A percentile compares a stretch with the other conserved stretches of the same genome.
Conservation (phyloP, 2,329 filamentous ascomycete genomes). For the Fusarium solani-melongenae region DNA sequence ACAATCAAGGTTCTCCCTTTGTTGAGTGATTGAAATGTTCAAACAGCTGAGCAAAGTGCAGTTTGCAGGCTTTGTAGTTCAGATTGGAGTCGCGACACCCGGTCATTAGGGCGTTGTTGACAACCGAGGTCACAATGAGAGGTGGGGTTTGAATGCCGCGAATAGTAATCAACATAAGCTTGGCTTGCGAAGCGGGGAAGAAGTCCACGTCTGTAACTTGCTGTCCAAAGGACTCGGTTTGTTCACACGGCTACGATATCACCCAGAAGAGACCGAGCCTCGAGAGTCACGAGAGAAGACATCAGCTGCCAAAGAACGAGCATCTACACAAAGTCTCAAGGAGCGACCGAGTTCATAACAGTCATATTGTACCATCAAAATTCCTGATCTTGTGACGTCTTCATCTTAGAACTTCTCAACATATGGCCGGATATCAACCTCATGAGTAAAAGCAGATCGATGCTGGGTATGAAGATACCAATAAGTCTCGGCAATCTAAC, state of each 20-base stretch:
- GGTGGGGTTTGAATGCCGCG: neutral
- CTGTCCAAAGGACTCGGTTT: neutral
- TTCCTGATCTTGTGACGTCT: neutral
- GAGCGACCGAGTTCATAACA: neutral
- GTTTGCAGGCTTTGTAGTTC: neutral
- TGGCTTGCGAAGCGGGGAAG: neutral
- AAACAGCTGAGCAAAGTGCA: neutral
- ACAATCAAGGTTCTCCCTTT: neutral
- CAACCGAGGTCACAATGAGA: neutral
- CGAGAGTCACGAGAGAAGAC: neutral
- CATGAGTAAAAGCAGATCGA: constrained; percentile 81
- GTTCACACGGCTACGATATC: neutral
- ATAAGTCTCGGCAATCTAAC: constrained; percentile 85
- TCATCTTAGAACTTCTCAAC: constrained; percentile 79
- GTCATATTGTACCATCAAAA: neutral
- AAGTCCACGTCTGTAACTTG: neutral
- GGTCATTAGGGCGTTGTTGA: neutral
- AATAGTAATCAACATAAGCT: neutral
- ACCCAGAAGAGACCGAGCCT: neutral
- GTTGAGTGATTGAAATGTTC: neutral
- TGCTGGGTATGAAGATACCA: constrained; percentile 88
- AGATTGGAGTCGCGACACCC: neutral
- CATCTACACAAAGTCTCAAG: neutral
- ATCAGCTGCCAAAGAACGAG: too few relatives aligned
- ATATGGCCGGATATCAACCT: constrained; percentile 83